Base-by-base conservation (phyloP, 495 filamentous ascomycete genomes). In the Hypoxylon fragiforme region DNA sequence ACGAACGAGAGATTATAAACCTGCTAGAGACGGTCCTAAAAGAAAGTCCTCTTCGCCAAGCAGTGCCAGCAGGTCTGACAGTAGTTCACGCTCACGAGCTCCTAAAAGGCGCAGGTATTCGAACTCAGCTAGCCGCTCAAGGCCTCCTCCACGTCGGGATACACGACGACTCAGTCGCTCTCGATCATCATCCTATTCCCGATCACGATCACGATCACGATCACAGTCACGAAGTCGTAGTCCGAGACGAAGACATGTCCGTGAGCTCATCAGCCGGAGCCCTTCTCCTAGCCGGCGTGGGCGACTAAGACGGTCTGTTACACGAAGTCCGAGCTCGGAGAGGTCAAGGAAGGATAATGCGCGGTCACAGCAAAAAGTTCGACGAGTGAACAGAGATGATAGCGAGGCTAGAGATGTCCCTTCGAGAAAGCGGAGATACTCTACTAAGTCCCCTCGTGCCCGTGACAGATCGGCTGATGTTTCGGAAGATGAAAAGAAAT, bases 381-480 rank as follows among this genome's bases (percentile, higher is more conserved):
- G 50, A 40, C 53, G 32, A 37, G 57, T 55, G 42, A 59, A 39
- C 34, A 57, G 46, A 48, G 32, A 54, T 22, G 60, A 54, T 35
- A 39, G 50, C 38, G 52, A 49, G 45, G 61, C 57, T 38, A 64
- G 60, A 57, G 56, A 57, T 49, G 42, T 73, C 44, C 78, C 81
- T 46, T 62, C 67, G 37, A 72, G 62, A 57, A 72, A 64, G 63
- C 70, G 63, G 65, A 67, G 63, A 63, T 56, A 56, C 41, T 70
- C 69, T 45, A 64, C 70, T 13, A 61, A 62, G 51, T 67, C 67
- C 45, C 65, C 64, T 65, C 66, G 67, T 45, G 54, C 69, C 68
- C 72, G 62, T 69, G 63, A 68, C 72, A 76, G 64, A 71, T 71
- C 70, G 62, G 80, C 85, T 88, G 85, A 88, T 84, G 74, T 74